These are phyloP conservation scores for Cryptococcus floricola DNA, from an alignment of 1,284 basidiomycete species.

Conservation along the genomic window DNA sequence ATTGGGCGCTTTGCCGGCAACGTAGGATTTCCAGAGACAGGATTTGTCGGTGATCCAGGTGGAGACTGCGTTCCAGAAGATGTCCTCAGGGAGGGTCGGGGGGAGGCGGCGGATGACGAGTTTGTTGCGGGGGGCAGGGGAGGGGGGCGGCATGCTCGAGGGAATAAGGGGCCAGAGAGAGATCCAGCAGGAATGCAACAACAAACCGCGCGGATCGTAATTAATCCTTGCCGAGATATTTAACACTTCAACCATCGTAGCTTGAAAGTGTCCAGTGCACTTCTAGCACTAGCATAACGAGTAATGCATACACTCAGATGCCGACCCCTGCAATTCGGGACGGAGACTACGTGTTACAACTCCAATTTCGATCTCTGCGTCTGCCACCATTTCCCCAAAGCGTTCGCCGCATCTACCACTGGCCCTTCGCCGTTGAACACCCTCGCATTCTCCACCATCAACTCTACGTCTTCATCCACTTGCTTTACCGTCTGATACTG, in stretches of 20 bases:
- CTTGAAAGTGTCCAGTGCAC: too few relatives aligned
- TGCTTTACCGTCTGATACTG: constrained; percentile 29
- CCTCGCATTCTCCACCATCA: constrained; percentile 46
- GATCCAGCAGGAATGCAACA: neutral
- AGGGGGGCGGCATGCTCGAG: constrained; percentile 3
- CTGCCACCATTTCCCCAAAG: constrained; percentile 39
- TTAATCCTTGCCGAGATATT: too few relatives aligned
- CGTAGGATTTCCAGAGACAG: constrained; percentile 63
- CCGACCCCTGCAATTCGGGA: too few relatives aligned
- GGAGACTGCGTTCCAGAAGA: constrained; percentile 89
- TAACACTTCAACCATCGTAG: too few relatives aligned
- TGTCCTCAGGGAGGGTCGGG: constrained; percentile 81
- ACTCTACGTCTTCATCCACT: constrained; percentile 43
- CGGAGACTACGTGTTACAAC: neutral
- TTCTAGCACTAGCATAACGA: too few relatives aligned
- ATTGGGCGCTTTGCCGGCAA: constrained; percentile 66
- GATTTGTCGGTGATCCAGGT: constrained; percentile 77
- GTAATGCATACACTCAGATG: too few relatives aligned
- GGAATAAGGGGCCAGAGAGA: neutral
- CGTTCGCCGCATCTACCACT: constrained; percentile 34
- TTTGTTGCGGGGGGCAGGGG: constrained; percentile 58
- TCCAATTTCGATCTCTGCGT: constrained; percentile 38
- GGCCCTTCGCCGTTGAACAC: constrained; percentile 44
- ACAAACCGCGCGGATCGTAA: neutral
- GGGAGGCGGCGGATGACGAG: constrained; percentile 83